Conservation (phyloP, 257 asterid genomes). For the Solanum chilense region DNA sequence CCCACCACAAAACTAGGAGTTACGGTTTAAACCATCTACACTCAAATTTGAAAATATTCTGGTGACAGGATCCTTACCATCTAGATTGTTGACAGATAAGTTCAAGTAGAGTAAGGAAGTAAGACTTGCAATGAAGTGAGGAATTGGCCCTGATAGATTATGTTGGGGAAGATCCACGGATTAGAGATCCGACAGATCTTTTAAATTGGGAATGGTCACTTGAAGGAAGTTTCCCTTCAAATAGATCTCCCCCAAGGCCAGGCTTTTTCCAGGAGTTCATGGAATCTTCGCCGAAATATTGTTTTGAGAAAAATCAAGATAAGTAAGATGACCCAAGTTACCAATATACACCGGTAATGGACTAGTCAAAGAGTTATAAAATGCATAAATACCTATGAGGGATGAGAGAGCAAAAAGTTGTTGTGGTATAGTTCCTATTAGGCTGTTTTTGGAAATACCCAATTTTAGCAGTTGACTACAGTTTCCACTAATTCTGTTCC, state of each 20-base stretch:
- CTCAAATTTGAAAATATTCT: too few relatives aligned
- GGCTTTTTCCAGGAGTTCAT: constrained; percentile 10
- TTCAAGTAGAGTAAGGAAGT: too few relatives aligned
- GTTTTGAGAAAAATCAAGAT: constrained; percentile 1
- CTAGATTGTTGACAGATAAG: too few relatives aligned
- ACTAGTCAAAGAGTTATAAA: constrained; percentile 23
- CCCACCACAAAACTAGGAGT: too few relatives aligned
- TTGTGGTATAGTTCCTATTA: constrained; percentile 29
- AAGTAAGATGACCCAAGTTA: constrained; percentile 19
- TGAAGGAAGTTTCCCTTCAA: not conserved
- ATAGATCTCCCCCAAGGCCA: constrained; percentile 10
- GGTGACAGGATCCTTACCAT: too few relatives aligned
- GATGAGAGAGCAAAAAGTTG: constrained; percentile 20
- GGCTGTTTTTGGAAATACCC: constrained; percentile 18
- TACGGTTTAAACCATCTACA: too few relatives aligned
- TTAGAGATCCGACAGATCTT: too few relatives aligned
- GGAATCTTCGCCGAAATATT: constrained; percentile 27
- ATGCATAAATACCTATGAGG: constrained; percentile 12
- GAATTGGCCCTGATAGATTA: too few relatives aligned
- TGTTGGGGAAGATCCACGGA: too few relatives aligned
- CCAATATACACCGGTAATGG: constrained; percentile 19
- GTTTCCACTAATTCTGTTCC: not conserved
- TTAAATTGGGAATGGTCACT: too few relatives aligned
- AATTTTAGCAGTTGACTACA: constrained; percentile 13
- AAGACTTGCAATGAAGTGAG: too few relatives aligned